phyloP scores from a whole-genome alignment of 768 basidiomycete species.

The Boletales sp. region DNA sequence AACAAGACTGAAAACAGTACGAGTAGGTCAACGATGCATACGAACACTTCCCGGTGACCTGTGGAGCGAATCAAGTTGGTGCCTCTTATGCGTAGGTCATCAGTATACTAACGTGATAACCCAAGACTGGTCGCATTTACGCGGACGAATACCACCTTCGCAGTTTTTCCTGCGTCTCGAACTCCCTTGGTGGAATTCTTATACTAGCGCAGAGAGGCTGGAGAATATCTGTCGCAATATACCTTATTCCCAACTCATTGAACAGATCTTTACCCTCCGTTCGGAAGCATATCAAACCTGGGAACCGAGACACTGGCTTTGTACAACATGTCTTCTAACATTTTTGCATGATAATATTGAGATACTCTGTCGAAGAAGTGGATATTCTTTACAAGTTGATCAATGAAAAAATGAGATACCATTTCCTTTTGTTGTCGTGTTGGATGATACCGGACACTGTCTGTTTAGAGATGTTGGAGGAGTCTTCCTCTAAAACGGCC shows the following conservation, averaged over 20 bases:
- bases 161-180: conserved; percentile 8
- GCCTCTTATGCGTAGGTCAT: background rate
- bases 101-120: background rate
- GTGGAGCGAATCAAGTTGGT: conserved; percentile 15
- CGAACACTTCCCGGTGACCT: background rate
- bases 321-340: conserved; percentile 6
- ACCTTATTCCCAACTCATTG: conserved; percentile 8
- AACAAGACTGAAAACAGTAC: background rate
- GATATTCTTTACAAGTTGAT: background rate
- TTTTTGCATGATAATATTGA: conserved; percentile 11
- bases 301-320: conserved; percentile 11
- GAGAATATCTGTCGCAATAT: conserved; percentile 3
- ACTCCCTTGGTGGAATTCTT: conserved; percentile 16
- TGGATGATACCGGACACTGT: too few relatives aligned
- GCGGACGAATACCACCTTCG: conserved; percentile 11
- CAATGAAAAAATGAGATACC: background rate
- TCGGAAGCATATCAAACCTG: conserved; percentile 5
- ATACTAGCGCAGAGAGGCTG: background rate
- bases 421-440: too few relatives aligned
- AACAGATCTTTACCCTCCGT: background rate
- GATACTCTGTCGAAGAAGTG: background rate
- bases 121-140: conserved; percentile 17
- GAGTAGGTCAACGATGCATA: conserved; percentile 4
- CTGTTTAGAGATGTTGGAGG: too few relatives aligned
- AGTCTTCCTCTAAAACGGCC: too few relatives aligned